Conservation (phyloP, 306 rosid species). For the Lablab purpureus region DNA sequence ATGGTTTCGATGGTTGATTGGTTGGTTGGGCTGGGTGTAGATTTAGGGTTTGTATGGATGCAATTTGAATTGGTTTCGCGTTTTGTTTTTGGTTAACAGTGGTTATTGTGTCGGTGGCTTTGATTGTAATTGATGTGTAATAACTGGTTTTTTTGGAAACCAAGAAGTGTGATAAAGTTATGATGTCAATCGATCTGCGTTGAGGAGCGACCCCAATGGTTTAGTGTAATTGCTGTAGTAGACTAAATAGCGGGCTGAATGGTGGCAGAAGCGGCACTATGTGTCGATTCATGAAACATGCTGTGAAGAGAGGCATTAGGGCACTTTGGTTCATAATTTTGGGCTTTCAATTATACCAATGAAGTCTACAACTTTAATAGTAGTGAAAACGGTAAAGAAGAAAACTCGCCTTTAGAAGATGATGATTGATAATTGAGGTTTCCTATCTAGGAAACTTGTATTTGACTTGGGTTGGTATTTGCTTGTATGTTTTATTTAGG, state of each 20-base stretch:
- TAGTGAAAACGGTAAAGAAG: not conserved
- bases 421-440: not conserved
- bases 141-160: too few relatives aligned
- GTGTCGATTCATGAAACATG: not conserved
- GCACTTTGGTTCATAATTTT: not conserved
- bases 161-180: too few relatives aligned
- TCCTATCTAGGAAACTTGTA: not conserved
- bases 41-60: constrained; percentile 11
- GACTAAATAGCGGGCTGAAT: not conserved
- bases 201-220: not conserved
- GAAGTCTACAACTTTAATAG: not conserved
- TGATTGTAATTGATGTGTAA: not conserved
- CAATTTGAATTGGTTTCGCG: not conserved
- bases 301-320: not conserved
- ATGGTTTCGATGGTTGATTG: constrained; percentile 18
- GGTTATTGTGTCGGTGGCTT: not conserved
- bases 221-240: not conserved
- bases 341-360: not conserved
- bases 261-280: not conserved
- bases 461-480: not conserved
- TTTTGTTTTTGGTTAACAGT: not conserved
- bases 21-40: not conserved
- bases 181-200: not conserved
- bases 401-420: not conserved
- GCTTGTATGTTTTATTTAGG: not conserved